Conservation (phyloP, 768 basidiomycete species). For the Leccinum obscurum region DNA sequence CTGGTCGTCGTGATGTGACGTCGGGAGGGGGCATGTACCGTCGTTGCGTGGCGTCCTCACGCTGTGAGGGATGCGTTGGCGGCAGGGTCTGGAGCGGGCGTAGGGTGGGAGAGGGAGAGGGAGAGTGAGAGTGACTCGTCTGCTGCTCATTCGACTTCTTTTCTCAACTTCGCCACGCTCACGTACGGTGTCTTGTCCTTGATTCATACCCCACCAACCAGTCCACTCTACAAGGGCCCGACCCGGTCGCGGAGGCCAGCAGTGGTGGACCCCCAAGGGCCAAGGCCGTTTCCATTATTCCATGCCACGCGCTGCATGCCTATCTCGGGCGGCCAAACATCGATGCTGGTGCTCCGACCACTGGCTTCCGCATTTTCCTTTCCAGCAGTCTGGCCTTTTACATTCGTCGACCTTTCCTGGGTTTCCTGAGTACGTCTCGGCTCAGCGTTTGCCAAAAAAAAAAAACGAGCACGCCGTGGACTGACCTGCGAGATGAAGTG, state of each 20-base stretch:
- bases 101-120: too few species aligned
- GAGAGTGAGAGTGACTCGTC: slow-evolving; percentile 27
- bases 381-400: slow-evolving; percentile 34
- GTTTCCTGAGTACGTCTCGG: slow-evolving; percentile 43
- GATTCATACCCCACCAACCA: slow-evolving; percentile 72
- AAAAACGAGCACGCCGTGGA: not conserved
- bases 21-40: too few species aligned
- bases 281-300: slow-evolving; percentile 76
- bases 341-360: slow-evolving; percentile 41
- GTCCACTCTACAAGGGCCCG: slow-evolving; percentile 86
- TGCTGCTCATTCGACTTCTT: slow-evolving; percentile 47
- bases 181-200: slow-evolving; percentile 67
- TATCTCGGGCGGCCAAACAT: slow-evolving; percentile 79
- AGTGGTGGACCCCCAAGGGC: slow-evolving; percentile 62
- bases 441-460: not conserved
- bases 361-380: slow-evolving; percentile 21
- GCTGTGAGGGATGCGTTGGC: too few species aligned
- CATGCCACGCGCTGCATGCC: slow-evolving; percentile 78
- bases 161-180: slow-evolving; percentile 58
- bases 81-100: too few species aligned
- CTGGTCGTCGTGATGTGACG: too few species aligned
- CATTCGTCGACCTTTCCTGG: slow-evolving; percentile 34
- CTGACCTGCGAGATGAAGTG: slow-evolving; percentile 72
- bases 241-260: slow-evolving; percentile 78
- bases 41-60: too few species aligned